phyloP scores from a whole-genome alignment of 495 filamentous ascomycete species.

The Xylaria intraflava region DNA sequence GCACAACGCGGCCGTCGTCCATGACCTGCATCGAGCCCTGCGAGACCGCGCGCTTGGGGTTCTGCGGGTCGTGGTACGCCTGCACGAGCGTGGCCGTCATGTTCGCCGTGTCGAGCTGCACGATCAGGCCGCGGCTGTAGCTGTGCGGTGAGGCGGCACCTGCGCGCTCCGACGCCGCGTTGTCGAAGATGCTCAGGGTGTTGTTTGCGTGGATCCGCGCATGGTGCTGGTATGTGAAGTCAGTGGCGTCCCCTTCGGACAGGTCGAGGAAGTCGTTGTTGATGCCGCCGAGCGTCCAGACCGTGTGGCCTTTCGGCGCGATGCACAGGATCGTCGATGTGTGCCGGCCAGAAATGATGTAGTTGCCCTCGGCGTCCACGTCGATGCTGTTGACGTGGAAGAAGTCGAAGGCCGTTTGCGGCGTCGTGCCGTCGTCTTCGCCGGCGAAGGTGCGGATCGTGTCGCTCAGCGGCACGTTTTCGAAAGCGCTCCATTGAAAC shows the following conservation, averaged over 20 bases:
- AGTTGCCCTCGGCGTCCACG: constrained; percentile 24
- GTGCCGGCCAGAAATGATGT: constrained; percentile 39
- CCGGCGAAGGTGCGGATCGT: constrained; percentile 1
- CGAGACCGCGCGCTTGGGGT: constrained; percentile 11
- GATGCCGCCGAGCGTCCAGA: constrained; percentile 38
- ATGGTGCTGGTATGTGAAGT: constrained; percentile 51
- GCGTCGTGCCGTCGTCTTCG: constrained; percentile 11
- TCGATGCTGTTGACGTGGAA: constrained; percentile 36
- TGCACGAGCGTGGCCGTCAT: constrained; percentile 28
- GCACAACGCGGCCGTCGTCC: constrained; percentile 35
- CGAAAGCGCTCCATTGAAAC: constrained; percentile 28
- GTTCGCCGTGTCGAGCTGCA: constrained; percentile 36
- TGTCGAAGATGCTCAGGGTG: constrained; percentile 33
- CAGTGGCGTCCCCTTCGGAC: constrained; percentile 37
- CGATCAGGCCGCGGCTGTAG: constrained; percentile 33
- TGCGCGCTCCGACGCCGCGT: constrained; percentile 19
- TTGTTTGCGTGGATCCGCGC: constrained; percentile 36
- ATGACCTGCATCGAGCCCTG: constrained; percentile 45
- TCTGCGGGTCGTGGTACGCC: constrained; percentile 11
- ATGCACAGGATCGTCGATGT: constrained; percentile 31
- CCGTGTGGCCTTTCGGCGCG: constrained; percentile 27
- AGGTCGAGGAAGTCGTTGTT: constrained; percentile 42
- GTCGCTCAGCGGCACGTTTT: constrained; percentile 10
- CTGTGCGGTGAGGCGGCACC: not conserved
- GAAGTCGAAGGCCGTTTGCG: constrained; percentile 23